Percentiles rank a stretch among this genome's conserved stretches.
These are phyloP conservation scores for Annona squamosa DNA, from an alignment of 164 flowering plant species.

Conservation along the genomic window DNA sequence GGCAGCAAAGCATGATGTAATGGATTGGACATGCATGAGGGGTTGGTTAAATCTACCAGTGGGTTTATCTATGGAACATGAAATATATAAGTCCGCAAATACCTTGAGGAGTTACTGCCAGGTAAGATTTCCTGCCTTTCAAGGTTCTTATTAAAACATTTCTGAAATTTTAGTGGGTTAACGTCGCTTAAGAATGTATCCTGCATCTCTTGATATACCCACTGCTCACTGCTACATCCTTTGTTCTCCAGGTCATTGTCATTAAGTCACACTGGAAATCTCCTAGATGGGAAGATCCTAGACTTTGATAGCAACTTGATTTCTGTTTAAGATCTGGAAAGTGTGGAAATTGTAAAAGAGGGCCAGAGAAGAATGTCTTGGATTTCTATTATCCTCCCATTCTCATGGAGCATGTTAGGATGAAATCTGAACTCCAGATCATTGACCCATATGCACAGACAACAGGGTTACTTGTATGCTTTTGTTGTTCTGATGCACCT, in stretches of 20 bases:
- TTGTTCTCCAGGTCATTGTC: neutral
- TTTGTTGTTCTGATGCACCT: too few species aligned
- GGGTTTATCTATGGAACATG: constrained; percentile 89
- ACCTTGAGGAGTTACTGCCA: constrained; percentile 67
- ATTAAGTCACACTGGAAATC: neutral
- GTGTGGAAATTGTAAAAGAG: neutral
- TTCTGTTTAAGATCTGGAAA: too few species aligned
- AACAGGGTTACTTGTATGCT: neutral
- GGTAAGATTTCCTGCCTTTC: constrained; percentile 26
- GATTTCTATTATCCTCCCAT: neutral
- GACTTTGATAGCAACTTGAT: neutral
- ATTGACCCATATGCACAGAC: neutral
- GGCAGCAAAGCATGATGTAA: constrained; percentile 83
- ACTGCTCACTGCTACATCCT: neutral
- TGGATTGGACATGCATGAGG: constrained; percentile 80
- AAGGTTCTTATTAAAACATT: neutral
- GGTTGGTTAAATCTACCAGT: constrained; percentile 91
- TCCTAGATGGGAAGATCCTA: neutral
- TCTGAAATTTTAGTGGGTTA: neutral
- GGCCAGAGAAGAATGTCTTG: neutral
- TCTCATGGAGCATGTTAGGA: neutral
- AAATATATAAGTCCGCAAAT: constrained; percentile 74
- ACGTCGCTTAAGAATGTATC: neutral
- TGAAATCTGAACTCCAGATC: neutral
- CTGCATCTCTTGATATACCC: neutral